Evolutionary conservation across 495 filamentous ascomycete genomes (phyloP).

Genomic region (Penicillium arizonense): DNA sequence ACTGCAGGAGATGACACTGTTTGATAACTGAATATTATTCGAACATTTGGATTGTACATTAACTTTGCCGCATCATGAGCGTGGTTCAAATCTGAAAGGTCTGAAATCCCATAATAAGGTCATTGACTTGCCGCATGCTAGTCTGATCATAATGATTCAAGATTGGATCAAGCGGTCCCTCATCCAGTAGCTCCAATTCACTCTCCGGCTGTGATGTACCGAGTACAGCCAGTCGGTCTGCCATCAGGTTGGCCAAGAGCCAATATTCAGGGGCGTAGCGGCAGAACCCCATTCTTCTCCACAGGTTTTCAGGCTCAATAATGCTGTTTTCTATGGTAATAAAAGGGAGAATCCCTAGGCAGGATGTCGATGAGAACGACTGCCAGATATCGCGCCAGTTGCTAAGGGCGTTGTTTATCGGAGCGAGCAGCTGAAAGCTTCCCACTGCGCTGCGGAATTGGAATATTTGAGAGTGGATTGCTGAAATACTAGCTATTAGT

Average conservation of each 20-base stretch:
- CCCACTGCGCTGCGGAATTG: constrained; percentile 22
- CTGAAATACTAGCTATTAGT: neutral
- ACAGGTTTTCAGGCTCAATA: constrained; percentile 8
- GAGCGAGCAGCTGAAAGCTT: constrained; percentile 8
- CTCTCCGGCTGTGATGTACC: constrained; percentile 1
- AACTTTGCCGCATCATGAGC: too few relatives aligned
- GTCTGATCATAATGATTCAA: constrained; percentile 25
- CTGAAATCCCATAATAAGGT: constrained; percentile 20
- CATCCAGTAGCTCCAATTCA: constrained; percentile 6
- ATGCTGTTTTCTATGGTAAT: constrained; percentile 10
- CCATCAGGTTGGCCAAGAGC: constrained; percentile 21
- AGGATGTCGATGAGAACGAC: constrained; percentile 1
- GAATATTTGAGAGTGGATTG: constrained; percentile 22
- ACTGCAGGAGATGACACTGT: neutral
- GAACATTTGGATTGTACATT: too few relatives aligned
- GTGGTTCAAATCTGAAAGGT: constrained; percentile 12
- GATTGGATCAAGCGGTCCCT: constrained; percentile 19
- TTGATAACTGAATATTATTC: too few relatives aligned
- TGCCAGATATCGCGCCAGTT: constrained; percentile 22
- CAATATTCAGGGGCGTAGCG: constrained; percentile 20
- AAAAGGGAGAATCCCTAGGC: constrained; percentile 5
- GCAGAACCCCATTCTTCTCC: constrained; percentile 20
- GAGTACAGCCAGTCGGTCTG: constrained; percentile 9
- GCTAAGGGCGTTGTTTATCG: constrained; percentile 11
- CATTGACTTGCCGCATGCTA: constrained; percentile 26